Percentiles rank a stretch among this genome's conserved stretches.
Conservation (phyloP, 306 rosid species). For the Glycine latifolia region DNA sequence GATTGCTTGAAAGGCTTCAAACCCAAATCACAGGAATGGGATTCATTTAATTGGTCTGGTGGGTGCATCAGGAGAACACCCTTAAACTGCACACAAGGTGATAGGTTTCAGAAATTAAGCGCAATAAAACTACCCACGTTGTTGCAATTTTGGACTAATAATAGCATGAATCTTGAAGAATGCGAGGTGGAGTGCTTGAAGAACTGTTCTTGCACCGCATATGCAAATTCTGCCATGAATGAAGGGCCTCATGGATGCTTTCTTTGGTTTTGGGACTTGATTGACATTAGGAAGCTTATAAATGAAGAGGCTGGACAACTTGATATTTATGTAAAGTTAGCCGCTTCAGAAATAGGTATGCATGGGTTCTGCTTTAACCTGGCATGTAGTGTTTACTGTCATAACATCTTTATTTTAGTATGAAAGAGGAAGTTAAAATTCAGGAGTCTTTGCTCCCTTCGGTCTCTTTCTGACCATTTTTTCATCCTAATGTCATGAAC, state of each 20-base stretch:
- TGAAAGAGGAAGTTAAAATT: too few relatives aligned
- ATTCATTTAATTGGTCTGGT: conserved; percentile 19
- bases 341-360: conserved; percentile 46
- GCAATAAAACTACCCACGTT: conserved; percentile 51
- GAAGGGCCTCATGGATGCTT: conserved; percentile 47
- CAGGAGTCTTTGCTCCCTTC: too few relatives aligned
- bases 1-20: conserved; percentile 48
- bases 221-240: conserved; percentile 39
- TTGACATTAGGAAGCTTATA: conserved; percentile 42
- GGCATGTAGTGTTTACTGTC: too few relatives aligned
- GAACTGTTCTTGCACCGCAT: conserved; percentile 53
- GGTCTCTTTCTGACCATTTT: not conserved
- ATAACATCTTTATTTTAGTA: too few relatives aligned
- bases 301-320: conserved; percentile 23
- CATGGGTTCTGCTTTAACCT: not conserved
- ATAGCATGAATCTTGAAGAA: conserved; percentile 41
- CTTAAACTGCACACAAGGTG: conserved; percentile 41
- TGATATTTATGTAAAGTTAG: conserved; percentile 41
- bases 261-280: conserved; percentile 49
- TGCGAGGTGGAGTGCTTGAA: conserved; percentile 48
- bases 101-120: conserved; percentile 41
- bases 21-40: conserved; percentile 47
- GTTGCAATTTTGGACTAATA: conserved; percentile 39
- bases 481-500: not conserved
- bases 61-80: conserved; percentile 49